Conservation (phyloP, 345 rosid genomes). For the Brassica nigra region DNA sequence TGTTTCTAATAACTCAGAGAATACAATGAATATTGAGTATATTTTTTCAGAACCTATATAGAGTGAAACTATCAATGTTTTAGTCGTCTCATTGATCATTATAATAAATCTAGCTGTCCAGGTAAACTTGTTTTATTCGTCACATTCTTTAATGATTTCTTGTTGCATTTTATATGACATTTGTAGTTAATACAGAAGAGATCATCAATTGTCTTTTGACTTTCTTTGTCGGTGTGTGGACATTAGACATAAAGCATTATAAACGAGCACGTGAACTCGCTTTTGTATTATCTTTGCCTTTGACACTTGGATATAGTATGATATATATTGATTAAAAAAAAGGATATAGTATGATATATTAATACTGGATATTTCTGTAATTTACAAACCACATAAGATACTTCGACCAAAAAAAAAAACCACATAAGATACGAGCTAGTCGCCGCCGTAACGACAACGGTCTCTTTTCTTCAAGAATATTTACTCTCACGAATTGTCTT, state of each 20-base stretch:
- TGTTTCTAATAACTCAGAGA: neutral
- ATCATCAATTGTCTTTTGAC: conserved; percentile 27
- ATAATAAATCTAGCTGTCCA: conserved; percentile 5
- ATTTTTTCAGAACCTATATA: neutral
- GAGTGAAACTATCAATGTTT: neutral
- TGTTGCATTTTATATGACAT: neutral
- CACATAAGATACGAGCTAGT: conserved; percentile 29
- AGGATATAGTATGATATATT: conserved; percentile 5
- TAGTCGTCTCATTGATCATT: neutral
- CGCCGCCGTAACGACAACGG: conserved; percentile 58
- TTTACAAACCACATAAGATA: neutral
- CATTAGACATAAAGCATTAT: conserved; percentile 29
- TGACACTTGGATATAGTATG: conserved; percentile 34
- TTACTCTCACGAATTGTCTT: conserved; percentile 18
- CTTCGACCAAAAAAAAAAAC: neutral
- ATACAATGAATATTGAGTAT: neutral
- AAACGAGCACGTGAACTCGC: conserved; percentile 36
- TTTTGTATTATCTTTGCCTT: conserved; percentile 17
- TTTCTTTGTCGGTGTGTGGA: conserved; percentile 36
- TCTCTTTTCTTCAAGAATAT: conserved; percentile 19
- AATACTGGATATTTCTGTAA: conserved; percentile 16
- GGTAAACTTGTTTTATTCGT: neutral
- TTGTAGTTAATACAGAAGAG: conserved; percentile 20
- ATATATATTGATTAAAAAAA: neutral
- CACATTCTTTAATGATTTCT: conserved; percentile 1